Conservation (phyloP, 106 monocot species). For the Dendrobium officinale region DNA sequence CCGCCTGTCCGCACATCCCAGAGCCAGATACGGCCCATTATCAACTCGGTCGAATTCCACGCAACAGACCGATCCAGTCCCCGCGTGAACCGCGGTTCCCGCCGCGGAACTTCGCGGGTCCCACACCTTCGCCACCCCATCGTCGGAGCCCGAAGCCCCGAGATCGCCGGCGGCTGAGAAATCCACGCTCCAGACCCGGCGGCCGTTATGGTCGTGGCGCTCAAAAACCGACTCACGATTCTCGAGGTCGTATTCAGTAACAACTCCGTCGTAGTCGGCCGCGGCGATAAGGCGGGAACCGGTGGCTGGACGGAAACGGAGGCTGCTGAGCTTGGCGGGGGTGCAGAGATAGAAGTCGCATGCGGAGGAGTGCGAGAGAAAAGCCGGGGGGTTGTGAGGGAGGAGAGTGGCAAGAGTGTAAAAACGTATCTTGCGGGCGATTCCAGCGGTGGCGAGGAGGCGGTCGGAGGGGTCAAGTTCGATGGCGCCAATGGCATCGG, state of each 20-base stretch:
- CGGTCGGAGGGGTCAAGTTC: constrained; percentile 51
- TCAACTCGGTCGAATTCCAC: constrained; percentile 58
- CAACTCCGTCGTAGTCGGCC: constrained; percentile 96
- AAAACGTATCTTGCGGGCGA: constrained; percentile 70
- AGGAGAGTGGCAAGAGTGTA: constrained; percentile 15
- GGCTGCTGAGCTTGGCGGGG: constrained; percentile 95
- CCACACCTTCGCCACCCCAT: constrained; percentile 68
- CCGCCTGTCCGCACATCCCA: constrained; percentile 55
- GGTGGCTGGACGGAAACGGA: constrained; percentile 39
- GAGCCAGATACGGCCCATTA: constrained; percentile 19
- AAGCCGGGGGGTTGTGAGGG: background rate
- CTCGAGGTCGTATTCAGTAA: constrained; percentile 90
- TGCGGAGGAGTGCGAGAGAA: constrained; percentile 14
- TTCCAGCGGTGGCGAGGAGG: constrained; percentile 81
- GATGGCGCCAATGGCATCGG: constrained; percentile 71
- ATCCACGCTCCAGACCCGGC: constrained; percentile 76
- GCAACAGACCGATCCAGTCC: constrained; percentile 37
- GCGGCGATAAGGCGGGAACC: constrained; percentile 21
- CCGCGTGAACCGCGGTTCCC: constrained; percentile 4
- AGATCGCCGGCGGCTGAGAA: constrained; percentile 34
- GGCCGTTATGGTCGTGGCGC: constrained; percentile 85
- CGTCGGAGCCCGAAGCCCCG: constrained; percentile 68
- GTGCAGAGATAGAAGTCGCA: constrained; percentile 59
- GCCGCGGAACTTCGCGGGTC: constrained; percentile 35
- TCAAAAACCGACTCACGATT: constrained; percentile 37